A percentile compares a stretch with the other conserved stretches of the same genome.
Conservation (phyloP, 1,284 basidiomycete species). For the Bondarzewia mesenterica region DNA sequence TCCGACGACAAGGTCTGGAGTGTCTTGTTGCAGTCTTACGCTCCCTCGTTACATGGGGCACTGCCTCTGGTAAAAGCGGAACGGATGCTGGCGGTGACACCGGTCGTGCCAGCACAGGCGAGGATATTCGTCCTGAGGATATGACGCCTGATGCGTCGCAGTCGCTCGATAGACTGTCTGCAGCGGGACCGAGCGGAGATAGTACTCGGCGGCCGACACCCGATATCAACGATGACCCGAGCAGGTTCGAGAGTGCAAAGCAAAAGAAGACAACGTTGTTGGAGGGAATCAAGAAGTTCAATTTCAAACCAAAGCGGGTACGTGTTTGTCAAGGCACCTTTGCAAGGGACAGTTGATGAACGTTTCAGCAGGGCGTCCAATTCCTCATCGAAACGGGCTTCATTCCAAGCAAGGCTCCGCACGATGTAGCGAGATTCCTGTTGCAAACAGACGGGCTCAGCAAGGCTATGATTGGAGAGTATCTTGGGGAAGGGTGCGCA, state of each 20-base stretch:
- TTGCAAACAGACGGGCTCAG: constrained; percentile 88
- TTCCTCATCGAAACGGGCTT: constrained; percentile 89
- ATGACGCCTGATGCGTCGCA: constrained; percentile 44
- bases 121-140: constrained; percentile 43
- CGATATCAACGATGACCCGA: constrained; percentile 82
- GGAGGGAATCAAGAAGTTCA: constrained; percentile 97
- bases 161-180: constrained; percentile 38
- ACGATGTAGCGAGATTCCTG: constrained; percentile 84
- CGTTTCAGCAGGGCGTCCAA: constrained; percentile 63
- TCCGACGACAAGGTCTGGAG: constrained; percentile 85
- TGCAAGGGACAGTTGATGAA: constrained; percentile 4
- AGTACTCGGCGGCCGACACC: constrained; percentile 61
- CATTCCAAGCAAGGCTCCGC: constrained; percentile 68
- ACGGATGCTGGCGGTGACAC: constrained; percentile 26
- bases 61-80: constrained; percentile 37
- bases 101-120: constrained; percentile 37
- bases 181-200: constrained; percentile 36
- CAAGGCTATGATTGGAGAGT: constrained; percentile 97
- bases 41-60: constrained; percentile 89
- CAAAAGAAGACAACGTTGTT: constrained; percentile 93
- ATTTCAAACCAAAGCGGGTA: constrained; percentile 93
- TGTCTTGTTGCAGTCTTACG: constrained; percentile 82
- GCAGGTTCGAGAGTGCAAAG: constrained; percentile 92
- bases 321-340: constrained; percentile 11
- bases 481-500: constrained; percentile 91